A percentile compares a stretch with the other conserved stretches of the same genome.
Conservation (phyloP, 1,284 basidiomycete species). For the Sporisorium reilianum region DNA sequence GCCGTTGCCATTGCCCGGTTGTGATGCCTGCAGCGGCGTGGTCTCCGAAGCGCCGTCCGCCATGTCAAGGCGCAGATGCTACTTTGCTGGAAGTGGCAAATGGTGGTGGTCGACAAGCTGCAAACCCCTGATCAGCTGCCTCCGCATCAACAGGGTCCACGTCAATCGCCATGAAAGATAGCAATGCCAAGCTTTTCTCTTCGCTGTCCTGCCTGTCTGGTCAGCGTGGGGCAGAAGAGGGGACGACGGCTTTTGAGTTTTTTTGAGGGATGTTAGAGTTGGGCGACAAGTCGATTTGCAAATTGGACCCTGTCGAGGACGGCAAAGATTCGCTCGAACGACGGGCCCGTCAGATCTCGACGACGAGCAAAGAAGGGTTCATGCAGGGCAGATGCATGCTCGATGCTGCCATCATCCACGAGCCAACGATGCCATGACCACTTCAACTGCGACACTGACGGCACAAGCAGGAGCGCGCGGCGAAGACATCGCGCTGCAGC, state of each 20-base stretch:
- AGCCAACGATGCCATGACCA: constrained; percentile 11
- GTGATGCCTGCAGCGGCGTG: constrained; percentile 22
- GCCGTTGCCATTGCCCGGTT: neutral
- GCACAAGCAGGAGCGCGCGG: neutral
- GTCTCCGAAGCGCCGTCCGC: constrained; percentile 25
- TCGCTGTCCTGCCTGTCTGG: too few relatives aligned
- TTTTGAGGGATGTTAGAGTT: neutral
- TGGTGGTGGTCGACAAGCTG: neutral
- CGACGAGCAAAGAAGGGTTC: neutral
- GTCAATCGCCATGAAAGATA: too few relatives aligned
- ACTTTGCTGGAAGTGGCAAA: neutral
- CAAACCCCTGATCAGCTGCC: neutral
- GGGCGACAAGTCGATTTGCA: neutral
- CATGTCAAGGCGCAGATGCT: neutral
- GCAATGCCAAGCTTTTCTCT: constrained; percentile 1
- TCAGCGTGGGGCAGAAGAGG: too few relatives aligned
- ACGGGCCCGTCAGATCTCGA: too few relatives aligned
- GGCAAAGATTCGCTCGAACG: neutral
- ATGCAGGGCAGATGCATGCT: neutral
- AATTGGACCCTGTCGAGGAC: constrained; percentile 6
- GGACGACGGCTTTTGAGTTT: neutral
- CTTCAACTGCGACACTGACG: constrained; percentile 3
- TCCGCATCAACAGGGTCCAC: constrained; percentile 16
- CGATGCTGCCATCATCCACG: too few relatives aligned
- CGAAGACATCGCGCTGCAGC: constrained; percentile 15